These are phyloP conservation scores for Phlegmacium glaucopus DNA, from an alignment of 768 basidiomycete species.

Conservation along the genomic window DNA sequence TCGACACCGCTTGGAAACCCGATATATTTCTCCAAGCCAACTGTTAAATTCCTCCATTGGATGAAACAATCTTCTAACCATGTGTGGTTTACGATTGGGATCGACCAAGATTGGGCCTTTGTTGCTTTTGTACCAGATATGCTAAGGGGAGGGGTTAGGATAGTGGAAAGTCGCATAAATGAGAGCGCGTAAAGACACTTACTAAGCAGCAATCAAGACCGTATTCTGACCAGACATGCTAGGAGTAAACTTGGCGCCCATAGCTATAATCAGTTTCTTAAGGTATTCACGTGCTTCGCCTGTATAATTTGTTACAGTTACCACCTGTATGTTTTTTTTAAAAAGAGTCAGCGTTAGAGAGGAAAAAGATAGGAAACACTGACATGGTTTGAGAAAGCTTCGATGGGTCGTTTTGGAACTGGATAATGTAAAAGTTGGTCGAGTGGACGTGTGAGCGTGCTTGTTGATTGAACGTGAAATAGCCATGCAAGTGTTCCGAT, in stretches of 20 bases:
- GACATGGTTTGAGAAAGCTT: conserved; percentile 61
- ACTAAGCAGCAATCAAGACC: conserved; percentile 83
- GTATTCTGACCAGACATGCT: conserved; percentile 78
- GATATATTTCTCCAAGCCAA: conserved; percentile 65
- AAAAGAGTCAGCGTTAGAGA: neutral
- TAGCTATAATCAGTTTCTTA: conserved; percentile 70
- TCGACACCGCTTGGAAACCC: conserved; percentile 66
- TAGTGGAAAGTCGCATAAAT: neutral
- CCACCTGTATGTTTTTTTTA: no score
- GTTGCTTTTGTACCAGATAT: conserved; percentile 56
- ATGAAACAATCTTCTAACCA: conserved; percentile 92
- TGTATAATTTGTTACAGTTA: conserved; percentile 88
- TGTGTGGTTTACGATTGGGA: conserved; percentile 83
- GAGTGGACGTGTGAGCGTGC: conserved; percentile 57
- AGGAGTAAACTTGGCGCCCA: conserved; percentile 81
- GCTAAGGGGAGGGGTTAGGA: conserved; percentile 15
- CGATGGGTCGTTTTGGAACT: conserved; percentile 56
- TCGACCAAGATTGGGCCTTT: conserved; percentile 76
- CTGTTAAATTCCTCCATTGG: conserved; percentile 70
- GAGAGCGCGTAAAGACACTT: conserved; percentile 24
- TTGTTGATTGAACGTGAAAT: conserved; percentile 69
- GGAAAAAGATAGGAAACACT: conserved; percentile 19
- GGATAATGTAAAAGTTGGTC: conserved; percentile 87
- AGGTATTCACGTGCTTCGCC: conserved; percentile 86
- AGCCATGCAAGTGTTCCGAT: conserved; percentile 85